A percentile compares a stretch with the other conserved stretches of the same genome.
Evolutionary conservation across 768 basidiomycete species (phyloP).

Genomic region (Russula sp.): DNA sequence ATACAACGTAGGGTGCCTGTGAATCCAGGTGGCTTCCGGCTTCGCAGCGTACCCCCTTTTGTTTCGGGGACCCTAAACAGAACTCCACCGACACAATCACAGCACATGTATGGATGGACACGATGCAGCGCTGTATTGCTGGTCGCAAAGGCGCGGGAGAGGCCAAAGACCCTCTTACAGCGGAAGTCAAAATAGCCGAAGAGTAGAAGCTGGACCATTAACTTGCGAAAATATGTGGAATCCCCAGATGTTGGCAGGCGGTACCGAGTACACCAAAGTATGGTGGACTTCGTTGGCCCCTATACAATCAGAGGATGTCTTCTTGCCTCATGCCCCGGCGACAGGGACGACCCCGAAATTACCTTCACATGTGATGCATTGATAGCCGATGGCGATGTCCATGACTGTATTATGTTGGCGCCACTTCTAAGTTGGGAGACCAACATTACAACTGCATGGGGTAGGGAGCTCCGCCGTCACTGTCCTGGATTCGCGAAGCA

Average conservation of each 20-base stretch:
- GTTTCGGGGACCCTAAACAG: not conserved
- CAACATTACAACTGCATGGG: not conserved
- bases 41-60: not conserved
- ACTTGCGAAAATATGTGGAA: not conserved
- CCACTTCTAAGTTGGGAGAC: not conserved
- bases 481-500: constrained; percentile 1
- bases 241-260: constrained; percentile 1
- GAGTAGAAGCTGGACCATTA: not conserved
- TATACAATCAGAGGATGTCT: not conserved
- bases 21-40: constrained; percentile 1
- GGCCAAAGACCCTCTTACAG: not conserved
- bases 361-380: not conserved
- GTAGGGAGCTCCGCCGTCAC: constrained; percentile 1
- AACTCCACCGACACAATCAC: not conserved
- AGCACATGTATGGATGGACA: not conserved
- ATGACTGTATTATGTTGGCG: not conserved
- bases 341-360: constrained; percentile 1
- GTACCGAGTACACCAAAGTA: constrained; percentile 7
- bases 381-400: constrained; percentile 1
- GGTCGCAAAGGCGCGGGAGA: not conserved
- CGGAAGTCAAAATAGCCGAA: not conserved
- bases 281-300: not conserved
- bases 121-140: not conserved
- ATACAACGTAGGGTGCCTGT: constrained; percentile 1
- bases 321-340: not conserved